Conservation (phyloP, 192 early-diverging fungal genomes). For the Entophlyctis helioformis region DNA sequence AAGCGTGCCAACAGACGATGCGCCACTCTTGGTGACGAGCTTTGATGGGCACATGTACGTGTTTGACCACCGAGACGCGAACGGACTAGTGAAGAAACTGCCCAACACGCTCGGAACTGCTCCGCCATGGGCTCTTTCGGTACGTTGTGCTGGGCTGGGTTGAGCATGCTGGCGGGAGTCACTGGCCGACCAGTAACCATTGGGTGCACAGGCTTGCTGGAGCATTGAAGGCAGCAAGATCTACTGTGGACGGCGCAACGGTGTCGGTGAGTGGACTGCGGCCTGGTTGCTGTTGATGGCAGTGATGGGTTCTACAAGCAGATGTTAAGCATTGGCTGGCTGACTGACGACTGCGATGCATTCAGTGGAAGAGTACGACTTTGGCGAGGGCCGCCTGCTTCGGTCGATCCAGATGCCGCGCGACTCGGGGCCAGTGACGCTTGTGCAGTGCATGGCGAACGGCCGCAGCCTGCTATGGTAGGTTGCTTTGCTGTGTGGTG, state of each 20-base stretch:
- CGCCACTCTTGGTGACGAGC: constrained; percentile 16
- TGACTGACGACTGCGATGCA: too few relatives aligned
- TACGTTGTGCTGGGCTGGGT: not conserved
- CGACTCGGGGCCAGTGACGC: constrained; percentile 79
- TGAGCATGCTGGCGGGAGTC: too few relatives aligned
- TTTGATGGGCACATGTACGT: constrained; percentile 27
- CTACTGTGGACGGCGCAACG: constrained; percentile 81
- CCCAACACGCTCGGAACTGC: too few relatives aligned
- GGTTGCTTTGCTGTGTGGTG: too few relatives aligned
- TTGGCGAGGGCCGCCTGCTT: constrained; percentile 46
- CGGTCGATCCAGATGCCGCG: constrained; percentile 70
- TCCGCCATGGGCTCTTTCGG: constrained; percentile 32
- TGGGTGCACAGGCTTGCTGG: constrained; percentile 51
- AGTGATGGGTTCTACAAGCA: too few relatives aligned
- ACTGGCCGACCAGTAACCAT: too few relatives aligned
- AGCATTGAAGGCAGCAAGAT: constrained; percentile 68
- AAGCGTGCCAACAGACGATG: constrained; percentile 1
- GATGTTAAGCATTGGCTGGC: too few relatives aligned
- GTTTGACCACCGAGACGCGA: constrained; percentile 18
- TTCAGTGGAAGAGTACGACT: constrained; percentile 88
- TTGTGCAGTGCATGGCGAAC: constrained; percentile 66
- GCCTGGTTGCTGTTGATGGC: not conserved
- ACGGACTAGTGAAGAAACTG: constrained; percentile 16
- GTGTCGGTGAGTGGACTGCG: constrained; percentile 36
- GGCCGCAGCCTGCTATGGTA: constrained; percentile 74